These are phyloP conservation scores for Aspergillus unguis DNA, from an alignment of 2,329 filamentous ascomycete genomes.

Conservation along the genomic window DNA sequence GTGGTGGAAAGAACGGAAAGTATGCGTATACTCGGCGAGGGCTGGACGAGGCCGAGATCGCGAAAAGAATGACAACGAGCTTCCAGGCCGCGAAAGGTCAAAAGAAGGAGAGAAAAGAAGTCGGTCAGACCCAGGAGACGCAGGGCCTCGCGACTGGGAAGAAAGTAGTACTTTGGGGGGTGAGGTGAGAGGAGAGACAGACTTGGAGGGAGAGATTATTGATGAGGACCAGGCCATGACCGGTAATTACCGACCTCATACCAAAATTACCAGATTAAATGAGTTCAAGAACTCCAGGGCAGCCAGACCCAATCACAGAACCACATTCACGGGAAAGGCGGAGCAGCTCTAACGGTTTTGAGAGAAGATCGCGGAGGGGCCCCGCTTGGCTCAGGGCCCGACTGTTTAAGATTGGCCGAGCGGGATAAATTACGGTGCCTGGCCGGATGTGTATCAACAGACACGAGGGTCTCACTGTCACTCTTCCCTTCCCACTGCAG, in stretches of 20 bases:
- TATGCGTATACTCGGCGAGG: constrained; percentile 12
- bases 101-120: constrained; percentile 10
- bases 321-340: neutral
- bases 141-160: constrained; percentile 4
- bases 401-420: neutral
- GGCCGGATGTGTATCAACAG: constrained; percentile 19
- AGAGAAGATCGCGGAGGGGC: neutral
- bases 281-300: constrained; percentile 13
- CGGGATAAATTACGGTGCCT: constrained; percentile 20
- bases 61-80: constrained; percentile 39
- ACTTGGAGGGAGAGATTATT: neutral
- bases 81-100: constrained; percentile 27
- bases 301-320: constrained; percentile 16
- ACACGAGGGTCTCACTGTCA: neutral
- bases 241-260: constrained; percentile 13
- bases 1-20: constrained; percentile 20
- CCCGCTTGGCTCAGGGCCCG: neutral
- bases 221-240: constrained; percentile 9
- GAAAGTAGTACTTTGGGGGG: neutral
- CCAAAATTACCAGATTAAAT: constrained; percentile 16
- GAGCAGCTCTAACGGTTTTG: constrained; percentile 6
- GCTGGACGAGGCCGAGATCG: constrained; percentile 22
- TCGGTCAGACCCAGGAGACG: neutral
- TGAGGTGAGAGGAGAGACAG: constrained; percentile 4
- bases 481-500: too few species aligned